Percentiles rank a stretch among this genome's conserved stretches.
phyloP scores from a whole-genome alignment of 768 basidiomycete genomes.

The Lentinula sp. region DNA sequence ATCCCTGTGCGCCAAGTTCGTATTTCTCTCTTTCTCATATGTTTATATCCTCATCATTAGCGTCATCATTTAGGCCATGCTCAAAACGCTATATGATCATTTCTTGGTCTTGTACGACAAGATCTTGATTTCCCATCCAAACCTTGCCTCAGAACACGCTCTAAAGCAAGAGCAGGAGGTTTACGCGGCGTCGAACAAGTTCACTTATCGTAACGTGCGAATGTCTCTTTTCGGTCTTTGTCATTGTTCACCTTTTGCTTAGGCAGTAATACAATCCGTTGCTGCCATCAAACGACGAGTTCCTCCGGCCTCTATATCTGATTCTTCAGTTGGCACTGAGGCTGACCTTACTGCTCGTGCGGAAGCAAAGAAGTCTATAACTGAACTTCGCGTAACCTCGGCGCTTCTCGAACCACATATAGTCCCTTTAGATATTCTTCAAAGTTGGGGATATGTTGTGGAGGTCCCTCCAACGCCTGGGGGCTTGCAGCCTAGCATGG shows the following conservation, averaged over 20 bases:
- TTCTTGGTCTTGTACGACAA: slow-evolving; percentile 62
- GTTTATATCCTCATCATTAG: slow-evolving; percentile 1
- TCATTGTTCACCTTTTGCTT: slow-evolving; percentile 4
- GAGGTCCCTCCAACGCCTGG: slow-evolving; percentile 65
- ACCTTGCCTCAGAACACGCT: slow-evolving; percentile 72
- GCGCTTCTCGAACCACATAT: slow-evolving; percentile 51
- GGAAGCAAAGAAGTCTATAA: slow-evolving; percentile 47
- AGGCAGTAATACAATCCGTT: slow-evolving; percentile 49
- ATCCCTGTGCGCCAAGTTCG: slow-evolving; percentile 69
- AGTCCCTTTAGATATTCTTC: slow-evolving; percentile 51
- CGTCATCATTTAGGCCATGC: slow-evolving; percentile 46
- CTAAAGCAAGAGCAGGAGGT: slow-evolving; percentile 78
- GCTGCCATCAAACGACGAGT: slow-evolving; percentile 45
- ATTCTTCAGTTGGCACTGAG: slow-evolving; percentile 77
- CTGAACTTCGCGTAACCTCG: slow-evolving; percentile 47
- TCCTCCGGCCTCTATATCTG: slow-evolving; percentile 48
- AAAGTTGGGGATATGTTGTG: slow-evolving; percentile 65
- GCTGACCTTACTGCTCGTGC: slow-evolving; percentile 50
- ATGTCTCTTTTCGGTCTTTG: background rate
- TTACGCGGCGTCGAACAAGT: slow-evolving; percentile 66
- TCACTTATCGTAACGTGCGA: slow-evolving; percentile 79
- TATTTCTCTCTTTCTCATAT: slow-evolving; percentile 6
- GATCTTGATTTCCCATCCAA: slow-evolving; percentile 47
- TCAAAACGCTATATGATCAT: slow-evolving; percentile 69
- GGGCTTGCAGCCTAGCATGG: slow-evolving; percentile 53